A percentile compares a stretch with the other conserved stretches of the same genome.
phyloP scores from a whole-genome alignment of 768 basidiomycete species.

The Phaeolepiota aurea region DNA sequence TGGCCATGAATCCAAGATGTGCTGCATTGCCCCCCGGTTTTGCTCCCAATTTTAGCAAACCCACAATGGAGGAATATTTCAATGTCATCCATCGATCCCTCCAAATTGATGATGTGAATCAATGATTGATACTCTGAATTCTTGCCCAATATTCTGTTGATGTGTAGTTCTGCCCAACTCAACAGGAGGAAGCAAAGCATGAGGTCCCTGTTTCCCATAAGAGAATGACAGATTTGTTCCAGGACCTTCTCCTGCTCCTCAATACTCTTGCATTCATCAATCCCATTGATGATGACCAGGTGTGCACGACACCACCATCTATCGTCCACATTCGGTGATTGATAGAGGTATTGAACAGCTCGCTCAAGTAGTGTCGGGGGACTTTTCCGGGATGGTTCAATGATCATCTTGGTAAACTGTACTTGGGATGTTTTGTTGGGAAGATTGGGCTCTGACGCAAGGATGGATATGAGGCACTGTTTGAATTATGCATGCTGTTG shows the following conservation, averaged over 20 bases:
- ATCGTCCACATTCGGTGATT: too few relatives aligned
- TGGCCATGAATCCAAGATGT: not conserved
- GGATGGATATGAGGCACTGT: constrained; percentile 3
- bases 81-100: constrained; percentile 11
- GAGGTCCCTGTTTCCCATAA: too few relatives aligned
- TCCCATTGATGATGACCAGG: constrained; percentile 14
- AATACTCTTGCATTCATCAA: constrained; percentile 15
- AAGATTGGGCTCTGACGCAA: constrained; percentile 5
- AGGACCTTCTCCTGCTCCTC: constrained; percentile 8
- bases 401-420: constrained; percentile 9
- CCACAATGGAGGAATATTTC: constrained; percentile 7
- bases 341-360: too few relatives aligned
- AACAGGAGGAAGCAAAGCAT: constrained; percentile 17
- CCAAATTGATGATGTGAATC: constrained; percentile 3
- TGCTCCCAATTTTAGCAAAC: constrained; percentile 6
- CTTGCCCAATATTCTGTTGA: constrained; percentile 7
- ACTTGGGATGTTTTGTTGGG: constrained; percentile 3
- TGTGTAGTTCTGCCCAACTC: constrained; percentile 17
- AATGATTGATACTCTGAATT: not conserved
- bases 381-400: constrained; percentile 6
- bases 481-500: constrained; percentile 1
- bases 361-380: too few relatives aligned
- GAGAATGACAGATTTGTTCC: too few relatives aligned
- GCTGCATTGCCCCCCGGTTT: constrained; percentile 3
- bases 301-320: not conserved